Conservation (phyloP, 768 basidiomycete genomes). For the Boletellus sp. region DNA sequence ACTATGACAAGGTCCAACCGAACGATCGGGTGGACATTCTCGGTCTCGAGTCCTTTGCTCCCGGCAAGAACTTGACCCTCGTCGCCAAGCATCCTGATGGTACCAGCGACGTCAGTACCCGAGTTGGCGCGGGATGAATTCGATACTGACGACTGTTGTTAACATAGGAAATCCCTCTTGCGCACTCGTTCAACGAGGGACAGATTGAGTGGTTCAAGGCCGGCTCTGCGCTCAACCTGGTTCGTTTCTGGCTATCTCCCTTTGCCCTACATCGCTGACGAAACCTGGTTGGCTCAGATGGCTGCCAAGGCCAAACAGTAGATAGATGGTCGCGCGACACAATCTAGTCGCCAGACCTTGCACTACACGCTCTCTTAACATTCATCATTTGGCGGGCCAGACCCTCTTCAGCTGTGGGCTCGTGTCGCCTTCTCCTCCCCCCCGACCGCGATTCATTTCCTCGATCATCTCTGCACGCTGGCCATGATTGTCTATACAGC, state of each 20-base stretch:
- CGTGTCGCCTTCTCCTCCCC: too few species aligned
- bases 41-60: conserved; percentile 84
- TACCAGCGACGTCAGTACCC: conserved; percentile 50
- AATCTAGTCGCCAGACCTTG: not conserved
- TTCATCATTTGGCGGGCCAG: not conserved
- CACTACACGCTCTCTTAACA: not conserved
- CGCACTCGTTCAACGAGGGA: conserved; percentile 94
- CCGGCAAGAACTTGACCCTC: conserved; percentile 87
- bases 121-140: not conserved
- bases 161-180: conserved; percentile 62
- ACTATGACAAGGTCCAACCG: conserved; percentile 91
- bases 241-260: conserved; percentile 34
- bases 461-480: not conserved
- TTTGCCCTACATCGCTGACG: not conserved
- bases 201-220: conserved; percentile 99
- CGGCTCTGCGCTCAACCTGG: conserved; percentile 88
- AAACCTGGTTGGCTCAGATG: conserved; percentile 43
- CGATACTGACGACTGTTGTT: conserved; percentile 17
- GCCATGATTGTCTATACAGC: conserved; percentile 1
- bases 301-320: conserved; percentile 57
- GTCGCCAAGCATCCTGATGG: conserved; percentile 82
- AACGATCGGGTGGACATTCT: conserved; percentile 86
- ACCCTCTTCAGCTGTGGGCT: not conserved
- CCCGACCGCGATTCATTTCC: not conserved
- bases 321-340: conserved; percentile 13